Percentiles rank a stretch among this genome's conserved stretches.
These are phyloP conservation scores for Lachnum nothofagi DNA, from an alignment of 2,329 filamentous ascomycete species.

Conservation along the genomic window DNA sequence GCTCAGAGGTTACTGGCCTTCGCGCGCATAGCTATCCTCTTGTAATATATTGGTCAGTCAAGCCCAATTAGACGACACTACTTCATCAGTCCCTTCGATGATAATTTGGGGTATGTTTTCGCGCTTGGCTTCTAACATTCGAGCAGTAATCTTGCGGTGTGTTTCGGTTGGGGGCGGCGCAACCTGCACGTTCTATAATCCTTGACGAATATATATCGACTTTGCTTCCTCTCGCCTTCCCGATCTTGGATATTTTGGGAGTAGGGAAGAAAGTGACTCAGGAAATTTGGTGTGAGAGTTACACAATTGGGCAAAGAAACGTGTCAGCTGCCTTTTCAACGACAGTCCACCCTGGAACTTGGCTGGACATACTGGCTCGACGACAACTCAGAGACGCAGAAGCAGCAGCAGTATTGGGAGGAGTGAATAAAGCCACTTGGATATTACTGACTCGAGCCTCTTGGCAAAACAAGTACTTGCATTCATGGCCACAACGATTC, in stretches of 20 bases:
- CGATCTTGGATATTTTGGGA: neutral
- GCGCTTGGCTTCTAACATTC: conserved; percentile 23
- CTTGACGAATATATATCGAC: neutral
- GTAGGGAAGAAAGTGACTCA: neutral
- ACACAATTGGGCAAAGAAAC: neutral
- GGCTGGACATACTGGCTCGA: neutral
- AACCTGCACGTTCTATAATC: neutral
- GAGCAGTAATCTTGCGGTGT: conserved; percentile 18
- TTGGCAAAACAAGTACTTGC: neutral
- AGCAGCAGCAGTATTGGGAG: neutral
- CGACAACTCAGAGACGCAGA: neutral
- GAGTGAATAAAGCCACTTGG: neutral
- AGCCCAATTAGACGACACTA: conserved; percentile 23
- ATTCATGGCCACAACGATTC: neutral
- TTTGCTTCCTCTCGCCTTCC: neutral
- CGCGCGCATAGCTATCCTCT: conserved; percentile 18
- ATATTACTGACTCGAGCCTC: neutral
- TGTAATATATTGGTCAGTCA: conserved; percentile 34
- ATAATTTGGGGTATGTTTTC: conserved; percentile 3
- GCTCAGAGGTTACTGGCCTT: conserved; percentile 21
- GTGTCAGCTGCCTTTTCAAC: neutral
- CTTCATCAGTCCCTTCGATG: conserved; percentile 11
- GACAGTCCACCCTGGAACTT: neutral
- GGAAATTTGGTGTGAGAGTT: neutral
- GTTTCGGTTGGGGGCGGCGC: neutral